Evolutionary conservation across 2,329 filamentous ascomycete species (phyloP).

Genomic region (Neonectria magnoliae): DNA sequence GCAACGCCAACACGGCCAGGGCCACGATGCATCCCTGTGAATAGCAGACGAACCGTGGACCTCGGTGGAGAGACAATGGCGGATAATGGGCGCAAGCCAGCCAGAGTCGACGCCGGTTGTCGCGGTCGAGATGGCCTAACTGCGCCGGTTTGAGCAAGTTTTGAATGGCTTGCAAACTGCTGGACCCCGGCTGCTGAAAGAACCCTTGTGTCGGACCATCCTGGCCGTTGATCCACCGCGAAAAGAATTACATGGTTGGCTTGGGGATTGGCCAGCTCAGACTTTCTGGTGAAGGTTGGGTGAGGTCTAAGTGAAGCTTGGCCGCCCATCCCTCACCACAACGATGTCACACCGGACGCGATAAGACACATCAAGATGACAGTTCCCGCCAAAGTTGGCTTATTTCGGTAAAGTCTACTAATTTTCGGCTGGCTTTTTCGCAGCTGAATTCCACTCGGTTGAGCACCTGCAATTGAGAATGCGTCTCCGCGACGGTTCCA

Average conservation of each 20-base stretch:
- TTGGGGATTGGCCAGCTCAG: neutral
- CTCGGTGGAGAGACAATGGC: slow-evolving; percentile 18
- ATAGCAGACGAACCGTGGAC: slow-evolving; percentile 15
- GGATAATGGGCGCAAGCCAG: slow-evolving; percentile 11
- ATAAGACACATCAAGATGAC: neutral
- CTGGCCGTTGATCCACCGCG: neutral
- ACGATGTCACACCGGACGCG: neutral
- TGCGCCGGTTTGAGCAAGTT: slow-evolving; percentile 42
- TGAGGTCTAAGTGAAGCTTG: neutral
- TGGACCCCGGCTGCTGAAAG: neutral
- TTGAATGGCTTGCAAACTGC: neutral
- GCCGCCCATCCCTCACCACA: neutral
- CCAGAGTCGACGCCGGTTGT: neutral
- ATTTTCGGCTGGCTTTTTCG: neutral
- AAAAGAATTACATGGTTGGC: neutral
- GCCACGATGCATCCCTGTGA: neutral
- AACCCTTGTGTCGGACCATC: neutral
- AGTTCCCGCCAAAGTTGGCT: neutral
- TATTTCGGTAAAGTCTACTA: neutral
- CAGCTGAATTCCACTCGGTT: neutral
- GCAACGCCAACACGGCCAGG: slow-evolving; percentile 4
- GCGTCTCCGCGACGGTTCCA: neutral
- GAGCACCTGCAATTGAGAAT: neutral
- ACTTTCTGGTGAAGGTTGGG: neutral
- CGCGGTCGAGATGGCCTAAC: slow-evolving; percentile 2